Evolutionary conservation across 108 stramenopile genomes (phyloP).

Genomic region (Fistulifera pelliculosa): DNA sequence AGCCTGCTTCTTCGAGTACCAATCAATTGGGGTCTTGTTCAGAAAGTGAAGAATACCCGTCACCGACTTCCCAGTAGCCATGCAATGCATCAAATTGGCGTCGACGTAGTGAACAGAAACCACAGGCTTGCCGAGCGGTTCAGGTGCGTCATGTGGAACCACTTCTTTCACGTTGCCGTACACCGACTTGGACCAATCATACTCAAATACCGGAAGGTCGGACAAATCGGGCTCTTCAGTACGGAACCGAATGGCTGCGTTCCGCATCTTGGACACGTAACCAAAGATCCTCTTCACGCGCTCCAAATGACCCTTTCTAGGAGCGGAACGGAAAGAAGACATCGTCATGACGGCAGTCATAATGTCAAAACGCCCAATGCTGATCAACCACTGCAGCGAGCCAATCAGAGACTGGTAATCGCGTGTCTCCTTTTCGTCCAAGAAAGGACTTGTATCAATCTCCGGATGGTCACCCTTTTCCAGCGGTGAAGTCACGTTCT

Average conservation of each 20-base stretch:
- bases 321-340: slow-evolving; percentile 17
- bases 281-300: slow-evolving; percentile 18
- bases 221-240: neutral
- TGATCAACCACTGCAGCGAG: slow-evolving; percentile 11
- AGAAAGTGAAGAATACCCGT: slow-evolving; percentile 12
- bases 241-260: slow-evolving; percentile 10
- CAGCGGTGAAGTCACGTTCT: slow-evolving; percentile 1
- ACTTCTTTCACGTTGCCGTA: slow-evolving; percentile 15
- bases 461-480: slow-evolving; percentile 23
- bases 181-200: slow-evolving; percentile 4
- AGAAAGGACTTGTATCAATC: slow-evolving; percentile 3
- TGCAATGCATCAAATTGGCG: slow-evolving; percentile 17
- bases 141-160: slow-evolving; percentile 7
- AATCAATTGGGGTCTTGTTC: slow-evolving; percentile 14
- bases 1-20: slow-evolving; percentile 25
- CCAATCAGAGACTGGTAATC: slow-evolving; percentile 23
- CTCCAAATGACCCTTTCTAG: slow-evolving; percentile 25
- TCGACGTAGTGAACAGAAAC: slow-evolving; percentile 6
- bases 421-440: slow-evolving; percentile 5
- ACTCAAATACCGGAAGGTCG: neutral
- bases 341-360: slow-evolving; percentile 12
- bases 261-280: slow-evolving; percentile 12
- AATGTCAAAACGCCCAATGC: slow-evolving; percentile 24
- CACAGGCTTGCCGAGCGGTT: slow-evolving; percentile 9
- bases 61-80: slow-evolving; percentile 10